These are phyloP conservation scores for Macrophomina tecta DNA, from an alignment of 2,329 filamentous ascomycete species.

Conservation along the genomic window DNA sequence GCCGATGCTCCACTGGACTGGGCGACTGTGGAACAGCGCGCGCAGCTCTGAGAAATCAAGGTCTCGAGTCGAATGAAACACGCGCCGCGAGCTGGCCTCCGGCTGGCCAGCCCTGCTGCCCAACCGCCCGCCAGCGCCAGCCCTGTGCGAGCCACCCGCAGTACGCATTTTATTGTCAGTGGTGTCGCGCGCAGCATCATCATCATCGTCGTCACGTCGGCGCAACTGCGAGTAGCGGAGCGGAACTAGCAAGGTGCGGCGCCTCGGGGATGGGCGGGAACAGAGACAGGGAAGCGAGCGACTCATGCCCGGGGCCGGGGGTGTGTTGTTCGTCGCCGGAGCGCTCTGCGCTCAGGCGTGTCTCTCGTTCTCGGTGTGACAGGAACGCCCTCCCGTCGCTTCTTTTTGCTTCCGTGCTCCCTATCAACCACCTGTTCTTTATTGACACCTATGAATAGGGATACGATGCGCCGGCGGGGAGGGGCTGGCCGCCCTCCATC, in stretches of 20 bases:
- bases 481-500: constrained; percentile 17
- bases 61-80: constrained; percentile 20
- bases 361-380: constrained; percentile 9
- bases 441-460: constrained; percentile 24
- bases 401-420: constrained; percentile 19
- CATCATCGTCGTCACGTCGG: constrained; percentile 17
- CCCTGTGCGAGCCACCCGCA: constrained; percentile 14
- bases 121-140: constrained; percentile 14
- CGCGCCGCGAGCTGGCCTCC: constrained; percentile 12
- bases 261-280: constrained; percentile 24
- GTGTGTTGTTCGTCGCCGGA: constrained; percentile 1
- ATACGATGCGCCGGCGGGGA: constrained; percentile 21
- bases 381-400: constrained; percentile 13
- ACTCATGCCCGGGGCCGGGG: constrained; percentile 1
- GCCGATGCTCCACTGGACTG: constrained; percentile 5
- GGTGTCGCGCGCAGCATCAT: constrained; percentile 12
- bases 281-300: constrained; percentile 7
- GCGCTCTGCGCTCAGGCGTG: background rate
- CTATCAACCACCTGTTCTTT: constrained; percentile 13
- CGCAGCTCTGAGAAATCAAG: constrained; percentile 20
- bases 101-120: constrained; percentile 22
- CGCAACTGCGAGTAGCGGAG: constrained; percentile 13
- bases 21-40: constrained; percentile 11
- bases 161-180: constrained; percentile 6
- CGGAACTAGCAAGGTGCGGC: constrained; percentile 24